These are phyloP conservation scores for Pleomassaria siparia DNA, from an alignment of 2,329 filamentous ascomycete species.

Conservation along the genomic window DNA sequence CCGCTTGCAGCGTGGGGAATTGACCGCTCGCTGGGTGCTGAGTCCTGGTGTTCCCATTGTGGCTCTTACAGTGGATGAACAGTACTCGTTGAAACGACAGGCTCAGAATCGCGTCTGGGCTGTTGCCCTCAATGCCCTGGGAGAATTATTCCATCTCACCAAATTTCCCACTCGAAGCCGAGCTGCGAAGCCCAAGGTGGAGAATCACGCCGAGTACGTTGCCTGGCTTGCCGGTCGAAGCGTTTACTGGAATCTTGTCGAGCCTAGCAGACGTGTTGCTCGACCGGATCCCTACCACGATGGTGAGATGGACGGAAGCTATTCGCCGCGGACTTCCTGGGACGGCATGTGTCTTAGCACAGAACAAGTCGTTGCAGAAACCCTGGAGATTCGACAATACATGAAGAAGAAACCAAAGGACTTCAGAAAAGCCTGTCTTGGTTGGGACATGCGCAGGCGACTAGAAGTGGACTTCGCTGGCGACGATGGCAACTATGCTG, in stretches of 20 bases:
- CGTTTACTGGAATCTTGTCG: constrained; percentile 78
- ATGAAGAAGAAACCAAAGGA: constrained; percentile 71
- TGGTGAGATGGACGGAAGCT: constrained; percentile 66
- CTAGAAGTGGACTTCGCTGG: constrained; percentile 88
- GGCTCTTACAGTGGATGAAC: constrained; percentile 79
- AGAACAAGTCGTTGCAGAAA: constrained; percentile 73
- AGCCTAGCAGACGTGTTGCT: constrained; percentile 72
- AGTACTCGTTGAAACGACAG: constrained; percentile 71
- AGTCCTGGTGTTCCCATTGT: constrained; percentile 93
- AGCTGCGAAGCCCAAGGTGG: constrained; percentile 48
- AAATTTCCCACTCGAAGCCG: constrained; percentile 64
- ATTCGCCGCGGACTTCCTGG: constrained; percentile 78
- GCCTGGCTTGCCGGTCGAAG: constrained; percentile 82
- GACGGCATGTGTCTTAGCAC: constrained; percentile 70
- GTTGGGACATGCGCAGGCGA: constrained; percentile 89
- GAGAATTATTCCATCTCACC: constrained; percentile 84
- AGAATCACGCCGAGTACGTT: constrained; percentile 60
- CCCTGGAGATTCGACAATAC: constrained; percentile 78
- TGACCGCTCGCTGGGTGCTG: constrained; percentile 86
- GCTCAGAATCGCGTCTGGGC: constrained; percentile 77
- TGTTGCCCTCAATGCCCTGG: constrained; percentile 89
- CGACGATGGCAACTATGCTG: constrained; percentile 73
- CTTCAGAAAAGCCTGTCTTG: constrained; percentile 74
- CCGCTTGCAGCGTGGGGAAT: constrained; percentile 68
- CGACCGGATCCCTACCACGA: constrained; percentile 72